Base-by-base conservation (phyloP, 129 eudicot species). In the Lactuca sativa region DNA sequence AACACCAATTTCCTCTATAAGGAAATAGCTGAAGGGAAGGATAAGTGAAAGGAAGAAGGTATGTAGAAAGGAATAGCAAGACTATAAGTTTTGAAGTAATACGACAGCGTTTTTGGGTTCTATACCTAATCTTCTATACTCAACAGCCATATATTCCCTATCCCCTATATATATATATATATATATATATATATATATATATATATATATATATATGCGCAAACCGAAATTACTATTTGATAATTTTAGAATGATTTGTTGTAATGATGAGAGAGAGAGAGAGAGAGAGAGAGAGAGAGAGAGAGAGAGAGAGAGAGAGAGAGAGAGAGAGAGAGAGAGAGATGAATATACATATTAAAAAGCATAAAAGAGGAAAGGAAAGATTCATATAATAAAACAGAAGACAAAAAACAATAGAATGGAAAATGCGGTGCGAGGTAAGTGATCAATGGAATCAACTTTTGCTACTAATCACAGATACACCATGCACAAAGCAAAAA, bases 401-500 rank as follows among this genome's bases (percentile, higher is more conserved):
- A 14, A 10, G 6, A 18, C 56, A 57, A 49, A 43, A 66, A 47
- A 57, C 68, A 61, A 66, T 38, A 49, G 68, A 54, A 55, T 55
- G 49, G 48, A 15, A 56, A 40, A 13, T 9, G 62, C 55, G 34
- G 18, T 34, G 67, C 32, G 30, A 62, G 52, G 66, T 72, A 72
- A 61, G 49, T 55, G 65, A 55, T 63, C n/a, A 65, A 74, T 66
- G 51, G 65, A 66, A 66, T 74, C 73, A 18, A 47, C 67, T 76
- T 69, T 60, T 51, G 38, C 64, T 61, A 61, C 52, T 49, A 60
- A 76, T 53, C 14, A 62, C 70, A 76, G 75, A 76, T 64, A 76
- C 69, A 38, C 75, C 81, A 69, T 69, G 75, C 81, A 76, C 70
- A 76, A 61, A 69, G 64, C 70, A 38, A 60, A 59, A 51, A 59